These are phyloP conservation scores for Termitomyces sp. DNA, from an alignment of 768 basidiomycete genomes.

Conservation along the genomic window DNA sequence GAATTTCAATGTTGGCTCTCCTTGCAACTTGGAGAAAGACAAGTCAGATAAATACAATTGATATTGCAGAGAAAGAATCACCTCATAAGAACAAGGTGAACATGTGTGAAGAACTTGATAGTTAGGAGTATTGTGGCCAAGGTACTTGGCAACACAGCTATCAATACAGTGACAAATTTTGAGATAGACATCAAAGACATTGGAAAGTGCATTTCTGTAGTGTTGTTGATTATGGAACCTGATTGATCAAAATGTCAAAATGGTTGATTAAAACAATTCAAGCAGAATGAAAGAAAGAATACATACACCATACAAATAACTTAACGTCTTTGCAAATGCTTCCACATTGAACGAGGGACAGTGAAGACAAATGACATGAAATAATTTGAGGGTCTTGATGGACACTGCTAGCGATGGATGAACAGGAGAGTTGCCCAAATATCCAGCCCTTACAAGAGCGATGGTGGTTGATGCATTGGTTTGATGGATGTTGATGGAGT, in stretches of 20 bases:
- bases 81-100: conserved; percentile 32
- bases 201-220: conserved; percentile 21
- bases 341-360: no score
- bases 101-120: conserved; percentile 33
- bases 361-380: no score
- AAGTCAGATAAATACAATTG: background rate
- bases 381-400: no score
- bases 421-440: no score
- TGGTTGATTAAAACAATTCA: no score
- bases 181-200: conserved; percentile 35
- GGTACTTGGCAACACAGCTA: conserved; percentile 12
- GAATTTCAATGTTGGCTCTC: no score
- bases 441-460: no score
- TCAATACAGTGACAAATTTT: no score
- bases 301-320: background rate
- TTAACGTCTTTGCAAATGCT: background rate
- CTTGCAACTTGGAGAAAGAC: conserved; percentile 21
- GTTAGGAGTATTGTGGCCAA: conserved; percentile 23
- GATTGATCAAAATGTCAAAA: background rate
- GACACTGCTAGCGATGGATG: no score
- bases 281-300: background rate
- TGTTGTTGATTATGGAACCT: conserved; percentile 18
- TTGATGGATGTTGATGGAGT: no score
- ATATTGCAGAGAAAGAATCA: conserved; percentile 3
- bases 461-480: no score